Base-by-base conservation (phyloP, 1,284 basidiomycete species). In the Moesziomyces globuligerus region DNA sequence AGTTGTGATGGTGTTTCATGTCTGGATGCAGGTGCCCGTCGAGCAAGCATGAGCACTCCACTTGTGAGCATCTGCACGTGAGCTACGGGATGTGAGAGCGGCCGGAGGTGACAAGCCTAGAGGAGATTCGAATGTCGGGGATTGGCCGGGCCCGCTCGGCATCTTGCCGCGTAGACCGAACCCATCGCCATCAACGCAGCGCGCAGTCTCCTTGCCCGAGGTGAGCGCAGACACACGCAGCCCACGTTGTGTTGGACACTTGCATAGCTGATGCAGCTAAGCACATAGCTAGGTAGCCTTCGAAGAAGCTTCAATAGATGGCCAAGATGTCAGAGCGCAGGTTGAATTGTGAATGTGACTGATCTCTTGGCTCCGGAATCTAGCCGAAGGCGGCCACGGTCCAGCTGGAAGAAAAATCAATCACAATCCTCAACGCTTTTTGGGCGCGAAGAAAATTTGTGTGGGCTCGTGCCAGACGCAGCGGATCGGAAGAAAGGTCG, bases 361-460 rank as follows among this genome's bases (percentile, higher is more conserved):
- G 32, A 23, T 20, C 21, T 40, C 38, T 26, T 54, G 7, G 45
- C 52, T n/a, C 13, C 62, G 62, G 62, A 47, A 44, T 47, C 44
- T 40, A 39, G 40, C 62, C 62, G 55, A 59, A 52, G 20, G 28
- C 40, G 55, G 37, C 45, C 54, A 53, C 62, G 43, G 49, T 58
- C 54, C 41, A 48, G 24, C 36, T 46, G 50, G 47, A 48, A 57
- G 38, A 53, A 55, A n/a, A 40, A 38, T 15, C 25, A 10, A 36
- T 34, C 36, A 50, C 43, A 29, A 46, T 18, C 11, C 21, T 45
- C 37, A 20, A 46, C 36, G 36, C 40, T 45, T 48, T 39, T 38
- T 29, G 26, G 32, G 34, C 43, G 36, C 41, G 64, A 66, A 66
- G 64, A 67, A 60, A 56, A 56, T 59, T 66, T 66, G 55, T 43